Percentiles rank a stretch among this genome's conserved stretches.
Conservation (phyloP, 2,329 filamentous ascomycete genomes). For the Penicillium brevicompactum region DNA sequence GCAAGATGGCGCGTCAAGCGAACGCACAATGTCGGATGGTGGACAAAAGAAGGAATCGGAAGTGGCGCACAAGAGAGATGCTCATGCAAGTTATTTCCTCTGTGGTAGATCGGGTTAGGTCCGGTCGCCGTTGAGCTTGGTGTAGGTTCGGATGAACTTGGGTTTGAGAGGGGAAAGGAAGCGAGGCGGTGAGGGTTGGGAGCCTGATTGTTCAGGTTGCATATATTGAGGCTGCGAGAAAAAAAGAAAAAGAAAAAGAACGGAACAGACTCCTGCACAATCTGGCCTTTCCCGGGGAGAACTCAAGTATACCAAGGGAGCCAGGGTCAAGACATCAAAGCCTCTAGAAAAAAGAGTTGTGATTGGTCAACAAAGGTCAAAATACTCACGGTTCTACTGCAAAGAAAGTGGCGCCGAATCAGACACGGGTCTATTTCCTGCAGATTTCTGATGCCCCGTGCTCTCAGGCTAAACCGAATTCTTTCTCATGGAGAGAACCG, state of each 20-base stretch:
- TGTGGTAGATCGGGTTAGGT: constrained; percentile 27
- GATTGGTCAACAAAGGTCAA: constrained; percentile 22
- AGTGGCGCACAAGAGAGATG: constrained; percentile 27
- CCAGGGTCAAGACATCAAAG: constrained; percentile 1
- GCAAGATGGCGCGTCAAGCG: constrained; percentile 36
- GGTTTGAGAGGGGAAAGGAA: constrained; percentile 27
- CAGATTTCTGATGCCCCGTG: constrained; percentile 6
- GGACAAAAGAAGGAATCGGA: constrained; percentile 15
- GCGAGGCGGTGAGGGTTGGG: constrained; percentile 25
- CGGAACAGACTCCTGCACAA: not conserved
- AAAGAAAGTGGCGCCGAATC: constrained; percentile 10
- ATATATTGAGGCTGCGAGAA: not conserved
- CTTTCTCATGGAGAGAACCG: not conserved
- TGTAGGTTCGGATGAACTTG: constrained; percentile 24
- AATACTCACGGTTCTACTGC: constrained; percentile 10
- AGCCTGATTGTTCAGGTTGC: constrained; percentile 8
- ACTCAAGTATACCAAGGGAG: not conserved
- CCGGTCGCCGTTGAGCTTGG: constrained; percentile 16
- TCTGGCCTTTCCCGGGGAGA: not conserved
- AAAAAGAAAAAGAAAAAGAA: not conserved
- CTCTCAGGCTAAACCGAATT: constrained; percentile 3
- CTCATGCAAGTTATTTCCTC: constrained; percentile 29
- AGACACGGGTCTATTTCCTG: constrained; percentile 8
- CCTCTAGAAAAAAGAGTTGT: constrained; percentile 10
- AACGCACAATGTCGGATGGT: constrained; percentile 25